Percentiles rank a stretch among this genome's conserved stretches.
Conservation (phyloP, 2,329 filamentous ascomycete species). For the Chaetomium sp. region DNA sequence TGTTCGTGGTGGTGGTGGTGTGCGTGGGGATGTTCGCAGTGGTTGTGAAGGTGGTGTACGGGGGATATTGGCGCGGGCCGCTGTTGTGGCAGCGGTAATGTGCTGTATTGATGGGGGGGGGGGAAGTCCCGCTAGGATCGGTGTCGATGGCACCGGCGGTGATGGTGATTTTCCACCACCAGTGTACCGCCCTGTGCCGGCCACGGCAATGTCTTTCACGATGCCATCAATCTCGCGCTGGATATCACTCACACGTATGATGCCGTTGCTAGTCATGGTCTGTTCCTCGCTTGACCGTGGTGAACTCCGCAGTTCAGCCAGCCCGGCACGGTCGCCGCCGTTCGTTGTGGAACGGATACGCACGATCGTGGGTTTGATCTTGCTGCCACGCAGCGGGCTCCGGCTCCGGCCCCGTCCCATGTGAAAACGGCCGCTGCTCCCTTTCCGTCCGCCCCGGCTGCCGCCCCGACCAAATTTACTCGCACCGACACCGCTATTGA, state of each 20-base stretch:
- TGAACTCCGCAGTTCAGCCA: conserved; percentile 26
- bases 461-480: conserved; percentile 27
- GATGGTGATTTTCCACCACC: not conserved
- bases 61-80: too few species aligned
- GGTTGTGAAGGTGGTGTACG: not conserved
- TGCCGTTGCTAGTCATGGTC: conserved; percentile 31
- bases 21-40: not conserved
- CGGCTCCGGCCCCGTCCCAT: conserved; percentile 3
- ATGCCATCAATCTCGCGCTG: conserved; percentile 29
- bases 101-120: too few species aligned
- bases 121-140: too few species aligned
- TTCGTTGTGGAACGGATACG: conserved; percentile 14
- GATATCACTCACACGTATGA: conserved; percentile 29
- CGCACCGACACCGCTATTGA: not conserved
- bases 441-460: conserved; percentile 30
- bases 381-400: conserved; percentile 12
- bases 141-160: not conserved
- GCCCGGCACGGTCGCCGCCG: conserved; percentile 1
- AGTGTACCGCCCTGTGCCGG: conserved; percentile 19
- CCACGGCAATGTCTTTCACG: conserved; percentile 25
- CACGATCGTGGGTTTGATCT: conserved; percentile 19
- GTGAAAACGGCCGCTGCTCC: not conserved
- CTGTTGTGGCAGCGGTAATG: too few species aligned
- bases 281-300: conserved; percentile 31
- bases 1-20: too few species aligned